phyloP scores from a whole-genome alignment of 2,329 filamentous ascomycete species.

The Sporothrix protearum region DNA sequence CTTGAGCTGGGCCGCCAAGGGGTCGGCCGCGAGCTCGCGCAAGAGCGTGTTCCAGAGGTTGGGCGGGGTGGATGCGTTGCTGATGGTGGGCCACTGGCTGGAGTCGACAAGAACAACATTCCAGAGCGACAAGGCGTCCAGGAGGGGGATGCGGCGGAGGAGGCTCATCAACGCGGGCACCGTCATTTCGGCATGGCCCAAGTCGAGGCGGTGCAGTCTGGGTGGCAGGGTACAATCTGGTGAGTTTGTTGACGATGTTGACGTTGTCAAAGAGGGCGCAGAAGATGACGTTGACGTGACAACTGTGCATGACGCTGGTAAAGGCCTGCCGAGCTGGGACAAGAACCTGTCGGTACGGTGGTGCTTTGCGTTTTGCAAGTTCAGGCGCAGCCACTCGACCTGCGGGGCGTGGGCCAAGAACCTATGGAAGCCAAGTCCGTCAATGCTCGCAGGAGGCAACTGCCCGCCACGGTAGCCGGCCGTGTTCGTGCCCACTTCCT shows the following conservation, averaged over 20 bases:
- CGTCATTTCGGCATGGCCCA: background rate
- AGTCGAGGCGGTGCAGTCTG: background rate
- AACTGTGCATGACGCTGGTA: background rate
- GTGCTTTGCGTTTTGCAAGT: conserved; percentile 37
- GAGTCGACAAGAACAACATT: background rate
- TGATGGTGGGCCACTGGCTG: background rate
- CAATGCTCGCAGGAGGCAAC: conserved; percentile 3
- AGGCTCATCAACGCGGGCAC: background rate
- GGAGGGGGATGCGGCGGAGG: background rate
- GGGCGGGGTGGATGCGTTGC: background rate
- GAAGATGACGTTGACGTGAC: background rate
- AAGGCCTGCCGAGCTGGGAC: background rate
- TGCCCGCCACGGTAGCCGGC: background rate
- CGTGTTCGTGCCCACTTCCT: background rate
- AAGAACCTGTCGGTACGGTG: background rate
- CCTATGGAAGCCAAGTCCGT: conserved; percentile 23
- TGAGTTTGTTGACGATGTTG: background rate
- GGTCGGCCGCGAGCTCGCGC: background rate
- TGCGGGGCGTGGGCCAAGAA: conserved; percentile 44
- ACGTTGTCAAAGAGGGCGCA: background rate
- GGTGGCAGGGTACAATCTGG: background rate
- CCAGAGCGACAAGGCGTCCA: background rate
- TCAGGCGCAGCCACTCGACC: conserved; percentile 52
- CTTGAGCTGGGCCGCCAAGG: background rate
- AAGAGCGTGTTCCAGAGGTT: background rate